phyloP scores from a whole-genome alignment of 257 asterid species.

The Plantago elongata region DNA sequence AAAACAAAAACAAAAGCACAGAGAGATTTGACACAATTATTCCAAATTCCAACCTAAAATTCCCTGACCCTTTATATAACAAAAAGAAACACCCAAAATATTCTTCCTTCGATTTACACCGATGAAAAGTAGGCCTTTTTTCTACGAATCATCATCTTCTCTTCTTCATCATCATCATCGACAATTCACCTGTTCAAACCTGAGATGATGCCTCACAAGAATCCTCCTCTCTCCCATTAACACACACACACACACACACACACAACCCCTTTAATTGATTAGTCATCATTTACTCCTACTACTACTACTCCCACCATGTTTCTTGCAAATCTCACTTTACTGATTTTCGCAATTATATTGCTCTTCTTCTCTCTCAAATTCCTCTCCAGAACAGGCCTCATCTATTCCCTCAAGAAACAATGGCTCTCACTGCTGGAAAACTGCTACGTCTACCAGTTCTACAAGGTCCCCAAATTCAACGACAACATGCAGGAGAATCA shows the following conservation, averaged over 20 bases:
- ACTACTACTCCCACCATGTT: conserved; percentile 32
- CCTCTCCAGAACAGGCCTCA: conserved; percentile 44
- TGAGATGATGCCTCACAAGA: too few relatives aligned
- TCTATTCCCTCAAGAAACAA: conserved; percentile 36
- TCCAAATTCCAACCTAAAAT: too few relatives aligned
- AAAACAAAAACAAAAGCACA: too few relatives aligned
- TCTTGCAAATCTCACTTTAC: conserved; percentile 29
- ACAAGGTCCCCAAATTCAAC: conserved; percentile 85
- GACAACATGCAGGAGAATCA: conserved; percentile 90
- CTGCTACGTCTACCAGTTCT: conserved; percentile 64
- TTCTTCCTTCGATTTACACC: too few relatives aligned
- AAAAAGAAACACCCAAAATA: neutral
- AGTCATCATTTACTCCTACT: neutral
- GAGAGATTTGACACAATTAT: too few relatives aligned
- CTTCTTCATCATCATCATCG: conserved; percentile 13
- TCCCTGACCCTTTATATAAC: too few relatives aligned
- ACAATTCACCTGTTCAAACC: neutral
- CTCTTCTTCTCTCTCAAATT: conserved; percentile 29
- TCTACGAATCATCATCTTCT: neutral
- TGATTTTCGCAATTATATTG: conserved; percentile 25
- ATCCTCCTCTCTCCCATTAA: too few relatives aligned
- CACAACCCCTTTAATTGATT: neutral
- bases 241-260: too few relatives aligned
- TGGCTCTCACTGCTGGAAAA: conserved; percentile 47
- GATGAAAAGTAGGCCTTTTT: neutral